A percentile compares a stretch with the other conserved stretches of the same genome.
These are phyloP conservation scores for Rhododendron ferrugineum DNA, from an alignment of 148 eudicot species.

Conservation along the genomic window DNA sequence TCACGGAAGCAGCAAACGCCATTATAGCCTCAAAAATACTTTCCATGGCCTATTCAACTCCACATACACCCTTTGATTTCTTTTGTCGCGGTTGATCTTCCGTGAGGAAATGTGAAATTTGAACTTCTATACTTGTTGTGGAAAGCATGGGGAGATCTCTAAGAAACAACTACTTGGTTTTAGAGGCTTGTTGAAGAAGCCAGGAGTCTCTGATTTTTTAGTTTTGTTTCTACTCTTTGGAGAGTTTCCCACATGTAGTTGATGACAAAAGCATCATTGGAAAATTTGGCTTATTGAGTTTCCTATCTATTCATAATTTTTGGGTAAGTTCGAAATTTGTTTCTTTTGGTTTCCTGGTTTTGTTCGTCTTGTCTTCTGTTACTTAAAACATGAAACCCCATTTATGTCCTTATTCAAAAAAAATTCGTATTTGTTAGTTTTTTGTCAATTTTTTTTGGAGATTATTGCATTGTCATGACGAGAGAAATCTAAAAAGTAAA, in stretches of 20 bases:
- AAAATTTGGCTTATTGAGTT: neutral
- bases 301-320: too few relatives aligned
- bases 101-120: too few relatives aligned
- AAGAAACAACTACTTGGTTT: neutral
- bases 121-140: neutral
- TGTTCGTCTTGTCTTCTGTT: too few relatives aligned
- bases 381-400: too few relatives aligned
- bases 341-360: too few relatives aligned
- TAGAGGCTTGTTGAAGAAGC: neutral
- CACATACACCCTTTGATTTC: constrained; percentile 53
- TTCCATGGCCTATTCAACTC: constrained; percentile 63
- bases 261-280: neutral
- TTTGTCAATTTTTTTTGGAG: too few relatives aligned
- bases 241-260: neutral
- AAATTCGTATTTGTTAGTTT: too few relatives aligned
- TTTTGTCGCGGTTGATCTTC: constrained; percentile 39
- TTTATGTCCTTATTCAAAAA: too few relatives aligned
- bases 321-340: too few relatives aligned
- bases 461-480: too few relatives aligned
- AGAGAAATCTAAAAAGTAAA: too few relatives aligned
- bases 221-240: neutral
- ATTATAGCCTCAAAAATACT: constrained; percentile 62
- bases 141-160: neutral
- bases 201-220: neutral
- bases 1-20: constrained; percentile 79